phyloP scores from a whole-genome alignment of 2,329 filamentous ascomycete species.

The Alternaria brassicae region DNA sequence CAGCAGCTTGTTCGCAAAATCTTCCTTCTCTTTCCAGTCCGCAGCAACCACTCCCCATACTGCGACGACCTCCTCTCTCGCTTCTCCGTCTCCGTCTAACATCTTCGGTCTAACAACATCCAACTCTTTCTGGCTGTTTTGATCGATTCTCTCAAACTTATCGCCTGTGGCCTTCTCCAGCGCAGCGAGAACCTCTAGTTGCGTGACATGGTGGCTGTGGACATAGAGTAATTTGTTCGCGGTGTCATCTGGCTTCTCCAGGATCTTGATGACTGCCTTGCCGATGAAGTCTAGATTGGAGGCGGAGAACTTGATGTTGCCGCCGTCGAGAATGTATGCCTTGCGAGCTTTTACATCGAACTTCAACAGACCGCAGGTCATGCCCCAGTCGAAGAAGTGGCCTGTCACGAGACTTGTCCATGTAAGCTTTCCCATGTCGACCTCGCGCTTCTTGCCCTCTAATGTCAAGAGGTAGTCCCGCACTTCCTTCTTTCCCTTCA shows the following conservation, averaged over 20 bases:
- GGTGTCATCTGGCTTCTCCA: conserved; percentile 57
- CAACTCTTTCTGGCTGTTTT: conserved; percentile 46
- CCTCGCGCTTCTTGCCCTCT: conserved; percentile 49
- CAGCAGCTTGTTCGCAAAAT: conserved; percentile 43
- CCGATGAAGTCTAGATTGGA: conserved; percentile 63
- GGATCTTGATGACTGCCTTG: conserved; percentile 60
- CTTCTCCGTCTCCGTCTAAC: conserved; percentile 42
- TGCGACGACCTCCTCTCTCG: conserved; percentile 43
- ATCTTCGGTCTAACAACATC: conserved; percentile 38
- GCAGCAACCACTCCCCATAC: conserved; percentile 46
- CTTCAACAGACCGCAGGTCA: conserved; percentile 59
- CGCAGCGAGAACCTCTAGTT: conserved; percentile 64
- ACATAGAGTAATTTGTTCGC: conserved; percentile 66
- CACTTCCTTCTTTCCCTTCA: conserved; percentile 57
- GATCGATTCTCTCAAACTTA: conserved; percentile 58
- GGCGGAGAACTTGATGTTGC: conserved; percentile 61
- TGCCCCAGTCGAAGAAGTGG: conserved; percentile 68
- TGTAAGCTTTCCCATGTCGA: conserved; percentile 50
- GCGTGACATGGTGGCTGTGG: conserved; percentile 64
- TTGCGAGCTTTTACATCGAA: conserved; percentile 60
- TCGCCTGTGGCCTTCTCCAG: conserved; percentile 62
- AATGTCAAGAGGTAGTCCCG: conserved; percentile 59
- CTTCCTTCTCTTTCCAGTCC: conserved; percentile 43
- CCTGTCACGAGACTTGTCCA: conserved; percentile 69
- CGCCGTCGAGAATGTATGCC: conserved; percentile 65